Evolutionary conservation across 2,329 filamentous ascomycete genomes (phyloP), one percentile per base, ranked within the genome.

Genomic region (Exophiala oligosperma): DNA sequence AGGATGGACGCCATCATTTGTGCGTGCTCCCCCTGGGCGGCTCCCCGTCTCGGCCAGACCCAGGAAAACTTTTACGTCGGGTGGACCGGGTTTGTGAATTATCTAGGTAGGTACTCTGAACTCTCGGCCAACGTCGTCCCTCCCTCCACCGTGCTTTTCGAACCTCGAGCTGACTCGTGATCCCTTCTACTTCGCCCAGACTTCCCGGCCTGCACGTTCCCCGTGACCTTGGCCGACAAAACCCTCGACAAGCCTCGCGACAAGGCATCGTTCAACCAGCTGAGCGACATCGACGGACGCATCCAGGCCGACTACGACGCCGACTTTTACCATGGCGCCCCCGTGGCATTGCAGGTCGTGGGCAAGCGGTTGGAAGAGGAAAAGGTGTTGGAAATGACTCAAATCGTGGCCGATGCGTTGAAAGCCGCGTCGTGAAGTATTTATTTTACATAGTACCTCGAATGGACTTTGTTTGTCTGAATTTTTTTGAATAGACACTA

Each of bases 351-450:
- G 57, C 70, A 72, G 56, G 58, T 70, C 12, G 66, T 70, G 5
- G 68, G 68, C 3, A 61, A 63, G 26, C 56, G 68, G n/a, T 60
- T 71, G 5, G 70, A 72, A 46, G 69, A 71, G 41, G 69, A 69
- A 61, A 70, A 71, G 49, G 66, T 69, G 1, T 52, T 77, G 32
- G 72, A 75, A 51, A 73, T 76, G 70, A 69, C 69, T 12, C 70
- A 70, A 21, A 66, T 74, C 21, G 69, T 76, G 54, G 64, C 68
- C 8, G 66, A 73, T 47, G 67, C 69, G 7, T 54, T 75, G 57
- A 71, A 62, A 47, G 48, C 38, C 6, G 37, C 49, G 32, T 35
- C 17, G 46, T 23, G 28, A 47, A 17, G 17, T 17, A 1, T 17
- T 17, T 17, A 17, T 17, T 17, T 17, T 17, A 17, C 17, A 17